Evolutionary conservation across 1,139 yeast species (phyloP), one percentile per base, ranked within the genome.

Genomic region (Wickerhamomyces sp.): DNA sequence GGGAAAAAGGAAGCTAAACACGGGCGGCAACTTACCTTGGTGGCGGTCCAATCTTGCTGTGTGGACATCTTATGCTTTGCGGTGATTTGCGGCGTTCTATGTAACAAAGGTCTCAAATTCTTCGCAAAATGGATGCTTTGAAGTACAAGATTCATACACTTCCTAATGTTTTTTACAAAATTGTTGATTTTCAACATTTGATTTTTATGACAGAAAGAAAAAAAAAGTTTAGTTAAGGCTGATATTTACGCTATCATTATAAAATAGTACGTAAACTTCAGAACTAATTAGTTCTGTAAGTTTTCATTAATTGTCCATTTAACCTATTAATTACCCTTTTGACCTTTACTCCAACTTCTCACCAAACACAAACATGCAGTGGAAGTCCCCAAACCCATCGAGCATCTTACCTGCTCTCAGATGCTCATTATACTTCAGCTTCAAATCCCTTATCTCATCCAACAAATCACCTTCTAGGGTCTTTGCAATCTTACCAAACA

Each of bases 11-110:
- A 17, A 25, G 14, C 6, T 25, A 16, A 28, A 23, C 23, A 7
- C n/a, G 13, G 5, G 8, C 4, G n/a, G 22, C 5, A 7, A 46
- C 52, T 18, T 24, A 51, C 55, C 41, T 49, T 51, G 32, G 38
- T 36, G 25, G 55, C 53, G 32, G 52, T 45, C 55, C 55, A 51
- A 35, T 48, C 32, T 18, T 30, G 33, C 27, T 39, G 41, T 16
- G 47, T 40, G 30, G 54, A 36, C 55, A 51, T 51, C 22, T 28
- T 40, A 21, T 28, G 26, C 26, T 20, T 23, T 30, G 31, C 33
- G 15, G 14, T 26, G 4, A n/a, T 15, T 18, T 26, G 24, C 12
- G 23, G n/a, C 18, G 16, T 23, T 13, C 15, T 13, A 16, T 11
- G 22, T 14, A 8, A 12, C n/a, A 13, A 26, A 19, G 16, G 25